Evolutionary conservation across 2,329 filamentous ascomycete genomes (phyloP).

Genomic region (Fusarium nygamai): DNA sequence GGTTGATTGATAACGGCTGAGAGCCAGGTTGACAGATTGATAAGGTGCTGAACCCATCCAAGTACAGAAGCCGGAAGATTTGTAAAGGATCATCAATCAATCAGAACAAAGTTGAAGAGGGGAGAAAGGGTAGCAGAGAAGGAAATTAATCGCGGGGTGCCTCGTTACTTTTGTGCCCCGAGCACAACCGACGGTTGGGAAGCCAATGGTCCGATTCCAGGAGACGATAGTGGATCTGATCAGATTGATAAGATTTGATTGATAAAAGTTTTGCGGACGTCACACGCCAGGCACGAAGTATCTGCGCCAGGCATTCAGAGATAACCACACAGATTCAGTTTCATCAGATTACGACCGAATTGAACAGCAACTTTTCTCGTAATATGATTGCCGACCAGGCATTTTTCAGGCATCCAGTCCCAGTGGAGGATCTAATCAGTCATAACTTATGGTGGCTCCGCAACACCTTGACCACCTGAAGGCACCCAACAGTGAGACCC

Average conservation of each 20-base stretch:
- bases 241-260: constrained; percentile 62
- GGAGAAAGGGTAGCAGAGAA: constrained; percentile 20
- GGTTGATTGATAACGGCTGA: constrained; percentile 19
- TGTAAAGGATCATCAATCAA: constrained; percentile 5
- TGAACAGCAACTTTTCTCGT: constrained; percentile 17
- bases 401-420: constrained; percentile 15
- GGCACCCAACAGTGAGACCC: background rate
- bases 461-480: constrained; percentile 18
- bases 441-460: constrained; percentile 13
- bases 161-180: constrained; percentile 44
- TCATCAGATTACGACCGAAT: constrained; percentile 26
- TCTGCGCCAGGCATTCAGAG: constrained; percentile 26
- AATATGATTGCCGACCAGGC: constrained; percentile 18
- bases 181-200: constrained; percentile 39
- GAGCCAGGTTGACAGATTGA: constrained; percentile 20
- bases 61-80: background rate
- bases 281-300: constrained; percentile 35
- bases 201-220: constrained; percentile 49
- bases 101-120: constrained; percentile 1
- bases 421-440: constrained; percentile 19
- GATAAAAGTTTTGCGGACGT: constrained; percentile 50
- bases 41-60: constrained; percentile 22
- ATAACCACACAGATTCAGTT: background rate
- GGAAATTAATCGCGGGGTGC: constrained; percentile 43
- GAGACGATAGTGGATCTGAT: constrained; percentile 50